Evolutionary conservation across 1,284 basidiomycete species (phyloP).

Genomic region (Cutaneotrichosporon mucoides): DNA sequence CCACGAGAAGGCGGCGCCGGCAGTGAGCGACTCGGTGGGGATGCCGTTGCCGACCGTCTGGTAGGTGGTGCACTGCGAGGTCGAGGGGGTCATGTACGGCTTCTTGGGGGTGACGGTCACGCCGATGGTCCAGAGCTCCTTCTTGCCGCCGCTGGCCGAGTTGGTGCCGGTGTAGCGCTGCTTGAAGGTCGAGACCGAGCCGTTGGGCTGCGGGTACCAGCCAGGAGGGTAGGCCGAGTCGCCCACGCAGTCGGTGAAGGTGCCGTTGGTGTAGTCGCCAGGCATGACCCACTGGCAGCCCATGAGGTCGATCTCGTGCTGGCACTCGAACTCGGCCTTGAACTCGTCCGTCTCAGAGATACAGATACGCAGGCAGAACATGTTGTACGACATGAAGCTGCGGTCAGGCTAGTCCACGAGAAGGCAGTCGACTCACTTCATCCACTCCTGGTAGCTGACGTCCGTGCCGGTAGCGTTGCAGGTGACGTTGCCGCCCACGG

Average conservation of each 20-base stretch:
- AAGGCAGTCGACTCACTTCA: constrained; percentile 36
- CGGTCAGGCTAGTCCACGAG: not conserved
- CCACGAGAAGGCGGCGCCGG: constrained; percentile 18
- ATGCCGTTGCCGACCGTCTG: constrained; percentile 41
- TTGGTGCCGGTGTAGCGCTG: constrained; percentile 50
- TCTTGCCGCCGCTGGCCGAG: constrained; percentile 24
- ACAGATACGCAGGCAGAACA: constrained; percentile 51
- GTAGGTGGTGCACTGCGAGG: constrained; percentile 49
- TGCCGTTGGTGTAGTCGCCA: constrained; percentile 49
- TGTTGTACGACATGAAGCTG: constrained; percentile 49
- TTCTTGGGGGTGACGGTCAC: constrained; percentile 43
- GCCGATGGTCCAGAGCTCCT: constrained; percentile 41
- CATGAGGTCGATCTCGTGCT: constrained; percentile 50
- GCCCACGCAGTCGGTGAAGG: constrained; percentile 49
- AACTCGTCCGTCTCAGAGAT: constrained; percentile 45
- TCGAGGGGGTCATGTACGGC: constrained; percentile 43
- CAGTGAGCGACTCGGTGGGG: constrained; percentile 21
- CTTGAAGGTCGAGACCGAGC: constrained; percentile 47
- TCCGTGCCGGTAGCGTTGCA: constrained; percentile 53
- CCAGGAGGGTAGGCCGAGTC: constrained; percentile 50
- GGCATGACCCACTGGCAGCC: constrained; percentile 52
- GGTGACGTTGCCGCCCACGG: constrained; percentile 55
- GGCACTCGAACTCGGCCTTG: constrained; percentile 41
- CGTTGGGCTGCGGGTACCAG: constrained; percentile 42
- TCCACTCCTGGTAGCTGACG: constrained; percentile 55